These are phyloP conservation scores for Zasmidium cellare DNA, from an alignment of 2,329 filamentous ascomycete genomes.

Conservation along the genomic window DNA sequence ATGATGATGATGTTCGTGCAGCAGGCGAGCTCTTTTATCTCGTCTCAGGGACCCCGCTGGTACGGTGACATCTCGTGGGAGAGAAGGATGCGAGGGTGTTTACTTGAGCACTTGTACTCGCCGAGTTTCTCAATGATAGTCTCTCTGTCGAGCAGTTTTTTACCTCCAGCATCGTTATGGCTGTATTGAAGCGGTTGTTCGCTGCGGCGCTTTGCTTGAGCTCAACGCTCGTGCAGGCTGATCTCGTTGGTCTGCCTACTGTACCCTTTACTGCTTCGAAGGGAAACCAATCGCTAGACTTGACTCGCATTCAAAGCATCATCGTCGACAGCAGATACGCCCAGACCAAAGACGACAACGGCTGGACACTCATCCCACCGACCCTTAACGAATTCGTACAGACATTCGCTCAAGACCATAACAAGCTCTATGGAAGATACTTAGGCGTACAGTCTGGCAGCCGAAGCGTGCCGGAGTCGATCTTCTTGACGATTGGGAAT, in stretches of 20 bases:
- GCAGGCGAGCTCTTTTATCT: conserved; percentile 1
- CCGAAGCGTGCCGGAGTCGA: conserved; percentile 15
- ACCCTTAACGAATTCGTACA: conserved; percentile 49
- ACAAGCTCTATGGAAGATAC: conserved; percentile 12
- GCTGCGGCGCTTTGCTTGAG: background rate
- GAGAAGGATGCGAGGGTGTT: background rate
- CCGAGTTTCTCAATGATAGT: too few species aligned
- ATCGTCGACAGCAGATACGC: conserved; percentile 48
- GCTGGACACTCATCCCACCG: conserved; percentile 55
- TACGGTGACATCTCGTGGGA: conserved; percentile 2
- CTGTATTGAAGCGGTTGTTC: background rate
- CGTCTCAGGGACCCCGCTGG: background rate
- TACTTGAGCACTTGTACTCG: background rate
- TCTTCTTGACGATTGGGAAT: conserved; percentile 53
- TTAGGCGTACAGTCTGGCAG: background rate
- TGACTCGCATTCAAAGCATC: conserved; percentile 30
- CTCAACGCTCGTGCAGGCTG: conserved; percentile 1
- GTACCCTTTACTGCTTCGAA: conserved; percentile 13
- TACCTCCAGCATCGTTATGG: conserved; percentile 1
- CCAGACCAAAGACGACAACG: conserved; percentile 43
- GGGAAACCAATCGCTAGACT: background rate
- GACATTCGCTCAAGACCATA: conserved; percentile 46
- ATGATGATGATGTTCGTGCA: conserved; percentile 3
- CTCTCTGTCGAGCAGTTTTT: background rate
- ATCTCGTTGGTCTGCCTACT: conserved; percentile 18